These are phyloP conservation scores for Dactylella cylindrospora DNA, from an alignment of 2,329 filamentous ascomycete species.

Conservation along the genomic window DNA sequence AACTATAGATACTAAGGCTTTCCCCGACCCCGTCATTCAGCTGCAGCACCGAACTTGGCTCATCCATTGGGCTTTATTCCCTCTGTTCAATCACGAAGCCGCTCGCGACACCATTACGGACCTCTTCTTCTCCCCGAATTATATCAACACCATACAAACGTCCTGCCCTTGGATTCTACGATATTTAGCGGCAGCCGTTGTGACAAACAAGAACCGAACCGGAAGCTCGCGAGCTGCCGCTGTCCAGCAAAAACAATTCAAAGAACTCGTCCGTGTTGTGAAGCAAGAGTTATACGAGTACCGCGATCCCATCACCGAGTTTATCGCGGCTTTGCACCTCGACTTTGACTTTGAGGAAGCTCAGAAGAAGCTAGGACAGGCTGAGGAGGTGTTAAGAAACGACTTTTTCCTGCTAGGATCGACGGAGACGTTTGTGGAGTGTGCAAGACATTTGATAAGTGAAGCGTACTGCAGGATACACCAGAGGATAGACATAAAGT, in stretches of 20 bases:
- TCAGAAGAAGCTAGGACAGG: constrained; percentile 79
- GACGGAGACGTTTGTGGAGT: constrained; percentile 86
- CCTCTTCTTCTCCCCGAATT: constrained; percentile 93
- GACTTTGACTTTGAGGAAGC: constrained; percentile 98
- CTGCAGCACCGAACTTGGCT: constrained; percentile 96
- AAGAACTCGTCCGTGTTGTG: constrained; percentile 93
- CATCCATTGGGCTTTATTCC: constrained; percentile 97
- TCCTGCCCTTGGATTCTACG: constrained; percentile 94
- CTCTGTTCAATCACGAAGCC: constrained; percentile 95
- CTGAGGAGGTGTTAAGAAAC: constrained; percentile 84
- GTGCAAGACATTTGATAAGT: constrained; percentile 92
- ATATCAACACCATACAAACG: constrained; percentile 99
- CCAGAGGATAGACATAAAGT: constrained; percentile 95
- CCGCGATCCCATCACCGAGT: constrained; percentile 90
- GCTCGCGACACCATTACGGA: constrained; percentile 90
- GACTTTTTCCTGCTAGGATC: constrained; percentile 93
- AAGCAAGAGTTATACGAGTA: constrained; percentile 98
- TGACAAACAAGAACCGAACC: constrained; percentile 79
- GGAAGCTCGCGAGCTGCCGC: constrained; percentile 67
- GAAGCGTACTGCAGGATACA: constrained; percentile 99
- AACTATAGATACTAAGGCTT: constrained; percentile 87
- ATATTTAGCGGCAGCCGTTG: constrained; percentile 90
- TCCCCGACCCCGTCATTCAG: constrained; percentile 93
- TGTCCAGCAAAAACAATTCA: constrained; percentile 95
- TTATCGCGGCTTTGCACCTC: constrained; percentile 92